Evolutionary conservation across 768 basidiomycete genomes (phyloP).

Genomic region (Suillus fuscotomentosus): DNA sequence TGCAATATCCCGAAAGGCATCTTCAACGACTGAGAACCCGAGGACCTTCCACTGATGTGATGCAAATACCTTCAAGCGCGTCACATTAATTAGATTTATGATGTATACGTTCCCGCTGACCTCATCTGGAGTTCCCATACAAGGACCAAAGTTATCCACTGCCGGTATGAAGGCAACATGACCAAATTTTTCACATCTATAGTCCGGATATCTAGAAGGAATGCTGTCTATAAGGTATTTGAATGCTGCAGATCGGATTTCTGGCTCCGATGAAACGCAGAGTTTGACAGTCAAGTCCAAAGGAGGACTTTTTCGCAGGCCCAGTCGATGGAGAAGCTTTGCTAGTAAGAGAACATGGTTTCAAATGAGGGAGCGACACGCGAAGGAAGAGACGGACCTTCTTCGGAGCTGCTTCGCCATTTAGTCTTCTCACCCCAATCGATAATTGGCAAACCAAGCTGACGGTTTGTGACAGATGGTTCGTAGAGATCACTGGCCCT

Average conservation of each 20-base stretch:
- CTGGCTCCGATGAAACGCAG: constrained; percentile 55
- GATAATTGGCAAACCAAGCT: constrained; percentile 75
- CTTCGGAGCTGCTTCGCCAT: constrained; percentile 82
- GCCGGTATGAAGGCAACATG: constrained; percentile 81
- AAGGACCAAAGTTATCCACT: constrained; percentile 45
- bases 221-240: constrained; percentile 83
- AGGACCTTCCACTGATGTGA: constrained; percentile 65
- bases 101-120: constrained; percentile 35
- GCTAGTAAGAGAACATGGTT: constrained; percentile 41
- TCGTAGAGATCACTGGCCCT: constrained; percentile 83
- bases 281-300: constrained; percentile 64
- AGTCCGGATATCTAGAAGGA: constrained; percentile 54
- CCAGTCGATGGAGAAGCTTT: constrained; percentile 73
- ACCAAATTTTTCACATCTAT: constrained; percentile 53
- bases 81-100: neutral
- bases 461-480: constrained; percentile 68
- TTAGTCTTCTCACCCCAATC: constrained; percentile 82
- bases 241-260: constrained; percentile 60
- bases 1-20: constrained; percentile 49
- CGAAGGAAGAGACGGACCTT: constrained; percentile 51
- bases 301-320: constrained; percentile 67
- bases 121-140: constrained; percentile 63
- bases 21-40: constrained; percentile 73
- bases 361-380: neutral
- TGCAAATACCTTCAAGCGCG: constrained; percentile 58